These are phyloP conservation scores for Verticillium longisporum DNA, from an alignment of 2,329 filamentous ascomycete genomes.

Conservation along the genomic window DNA sequence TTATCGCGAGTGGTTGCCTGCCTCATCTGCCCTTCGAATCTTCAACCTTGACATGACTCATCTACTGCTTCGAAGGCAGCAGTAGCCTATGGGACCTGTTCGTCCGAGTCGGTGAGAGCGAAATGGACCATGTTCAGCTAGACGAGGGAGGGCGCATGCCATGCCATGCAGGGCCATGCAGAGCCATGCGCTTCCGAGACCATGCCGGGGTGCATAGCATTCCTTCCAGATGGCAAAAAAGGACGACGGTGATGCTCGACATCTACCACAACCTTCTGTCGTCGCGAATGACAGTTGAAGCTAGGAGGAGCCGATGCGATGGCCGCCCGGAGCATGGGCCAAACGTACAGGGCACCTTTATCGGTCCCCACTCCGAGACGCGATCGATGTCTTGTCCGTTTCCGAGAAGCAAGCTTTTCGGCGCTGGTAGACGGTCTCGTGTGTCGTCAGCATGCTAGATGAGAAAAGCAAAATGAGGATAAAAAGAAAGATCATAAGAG, in stretches of 20 bases:
- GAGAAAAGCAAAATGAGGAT: not conserved
- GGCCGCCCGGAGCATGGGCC: not conserved
- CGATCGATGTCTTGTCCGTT: not conserved
- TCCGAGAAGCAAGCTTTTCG: not conserved
- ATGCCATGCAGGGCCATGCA: not conserved
- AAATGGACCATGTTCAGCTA: not conserved
- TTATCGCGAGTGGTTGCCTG: not conserved
- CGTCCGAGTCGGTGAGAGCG: not conserved
- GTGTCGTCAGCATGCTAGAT: not conserved
- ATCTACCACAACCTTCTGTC: not conserved
- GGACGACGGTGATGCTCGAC: not conserved
- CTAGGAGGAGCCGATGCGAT: not conserved
- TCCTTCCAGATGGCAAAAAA: not conserved
- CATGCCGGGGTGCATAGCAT: not conserved
- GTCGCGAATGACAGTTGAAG: not conserved
- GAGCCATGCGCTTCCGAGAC: not conserved
- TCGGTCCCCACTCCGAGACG: not conserved
- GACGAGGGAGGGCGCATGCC: not conserved
- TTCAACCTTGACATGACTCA: not conserved
- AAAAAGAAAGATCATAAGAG: not conserved
- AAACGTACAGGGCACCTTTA: not conserved
- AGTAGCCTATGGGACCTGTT: not conserved
- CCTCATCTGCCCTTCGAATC: not conserved
- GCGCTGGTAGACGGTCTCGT: not conserved
- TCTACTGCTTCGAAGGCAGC: not conserved